A percentile compares a stretch with the other conserved stretches of the same genome.
Conservation (phyloP, 257 asterid genomes). For the Linaria vulgaris region DNA sequence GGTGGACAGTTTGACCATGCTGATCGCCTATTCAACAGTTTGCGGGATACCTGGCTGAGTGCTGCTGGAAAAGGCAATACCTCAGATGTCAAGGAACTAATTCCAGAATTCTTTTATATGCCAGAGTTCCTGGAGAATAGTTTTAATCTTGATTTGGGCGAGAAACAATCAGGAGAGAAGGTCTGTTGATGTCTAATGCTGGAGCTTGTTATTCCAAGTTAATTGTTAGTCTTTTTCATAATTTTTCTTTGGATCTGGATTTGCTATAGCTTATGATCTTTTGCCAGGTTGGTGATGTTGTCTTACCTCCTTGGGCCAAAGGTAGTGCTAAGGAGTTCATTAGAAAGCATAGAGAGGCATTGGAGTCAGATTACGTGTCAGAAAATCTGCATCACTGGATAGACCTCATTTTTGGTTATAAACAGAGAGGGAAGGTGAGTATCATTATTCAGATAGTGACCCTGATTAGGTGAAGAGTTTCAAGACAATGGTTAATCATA, state of each 20-base stretch:
- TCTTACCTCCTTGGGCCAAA: slow-evolving; percentile 95
- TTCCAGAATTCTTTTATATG: slow-evolving; percentile 96
- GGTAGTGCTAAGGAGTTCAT: slow-evolving; percentile 93
- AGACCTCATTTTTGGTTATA: slow-evolving; percentile 94
- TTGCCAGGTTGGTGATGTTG: slow-evolving; percentile 84
- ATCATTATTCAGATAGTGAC: slow-evolving; percentile 3
- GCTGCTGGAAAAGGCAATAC: slow-evolving; percentile 99
- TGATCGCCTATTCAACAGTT: slow-evolving; percentile 94
- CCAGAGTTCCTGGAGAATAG: slow-evolving; percentile 90
- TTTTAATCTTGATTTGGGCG: slow-evolving; percentile 95
- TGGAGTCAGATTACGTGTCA: slow-evolving; percentile 95
- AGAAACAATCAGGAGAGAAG: slow-evolving; percentile 99
- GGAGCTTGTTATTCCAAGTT: background rate
- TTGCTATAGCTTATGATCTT: slow-evolving; percentile 31
- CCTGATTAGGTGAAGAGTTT: slow-evolving; percentile 8
- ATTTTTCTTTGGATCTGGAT: slow-evolving; percentile 4
- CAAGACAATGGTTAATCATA: slow-evolving; percentile 10
- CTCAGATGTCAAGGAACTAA: slow-evolving; percentile 96
- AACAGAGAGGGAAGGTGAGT: slow-evolving; percentile 97
- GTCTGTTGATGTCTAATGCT: slow-evolving; percentile 39
- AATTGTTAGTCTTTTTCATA: background rate
- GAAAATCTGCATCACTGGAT: slow-evolving; percentile 99
- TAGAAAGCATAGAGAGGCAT: slow-evolving; percentile 92
- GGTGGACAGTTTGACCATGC: slow-evolving; percentile 99
- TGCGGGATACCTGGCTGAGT: slow-evolving; percentile 91